Conservation (phyloP, 2,329 filamentous ascomycete species). For the Colletotrichum tofieldiae region DNA sequence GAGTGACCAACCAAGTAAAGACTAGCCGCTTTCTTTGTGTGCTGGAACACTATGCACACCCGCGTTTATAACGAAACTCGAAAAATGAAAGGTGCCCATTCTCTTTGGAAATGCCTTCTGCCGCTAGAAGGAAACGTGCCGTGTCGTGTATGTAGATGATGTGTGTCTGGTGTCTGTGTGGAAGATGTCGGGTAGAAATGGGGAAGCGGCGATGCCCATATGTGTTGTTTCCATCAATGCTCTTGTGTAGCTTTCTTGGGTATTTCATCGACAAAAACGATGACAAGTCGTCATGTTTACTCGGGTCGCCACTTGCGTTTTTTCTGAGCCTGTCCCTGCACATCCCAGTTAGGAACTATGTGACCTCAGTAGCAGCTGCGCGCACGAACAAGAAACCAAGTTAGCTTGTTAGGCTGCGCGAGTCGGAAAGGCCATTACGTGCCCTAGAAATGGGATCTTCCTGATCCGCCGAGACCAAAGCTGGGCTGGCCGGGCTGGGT, state of each 20-base stretch:
- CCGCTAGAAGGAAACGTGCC: constrained; percentile 23
- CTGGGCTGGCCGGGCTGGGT: constrained; percentile 73
- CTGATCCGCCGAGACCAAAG: constrained; percentile 72
- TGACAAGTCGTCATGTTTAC: constrained; percentile 34
- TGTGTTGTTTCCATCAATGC: constrained; percentile 25
- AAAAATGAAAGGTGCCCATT: constrained; percentile 1
- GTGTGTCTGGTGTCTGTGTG: background rate
- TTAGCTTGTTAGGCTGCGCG: constrained; percentile 58
- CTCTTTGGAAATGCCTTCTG: constrained; percentile 17
- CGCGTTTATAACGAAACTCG: constrained; percentile 12
- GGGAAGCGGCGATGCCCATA: constrained; percentile 14
- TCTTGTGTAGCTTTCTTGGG: constrained; percentile 35
- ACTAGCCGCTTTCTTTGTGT: background rate
- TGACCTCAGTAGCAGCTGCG: constrained; percentile 43
- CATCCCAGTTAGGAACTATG: constrained; percentile 45
- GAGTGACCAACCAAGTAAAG: constrained; percentile 8
- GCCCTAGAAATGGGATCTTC: constrained; percentile 71
- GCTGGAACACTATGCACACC: constrained; percentile 23
- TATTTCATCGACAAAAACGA: constrained; percentile 40
- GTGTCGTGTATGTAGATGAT: constrained; percentile 13
- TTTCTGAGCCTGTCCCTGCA: constrained; percentile 45
- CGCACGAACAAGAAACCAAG: constrained; percentile 47
- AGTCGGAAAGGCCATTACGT: constrained; percentile 60
- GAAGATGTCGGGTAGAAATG: constrained; percentile 18
- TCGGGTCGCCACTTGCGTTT: constrained; percentile 45